Base-by-base conservation (phyloP, 2,329 filamentous ascomycete genomes). In the Hymenoscyphus occultus region DNA sequence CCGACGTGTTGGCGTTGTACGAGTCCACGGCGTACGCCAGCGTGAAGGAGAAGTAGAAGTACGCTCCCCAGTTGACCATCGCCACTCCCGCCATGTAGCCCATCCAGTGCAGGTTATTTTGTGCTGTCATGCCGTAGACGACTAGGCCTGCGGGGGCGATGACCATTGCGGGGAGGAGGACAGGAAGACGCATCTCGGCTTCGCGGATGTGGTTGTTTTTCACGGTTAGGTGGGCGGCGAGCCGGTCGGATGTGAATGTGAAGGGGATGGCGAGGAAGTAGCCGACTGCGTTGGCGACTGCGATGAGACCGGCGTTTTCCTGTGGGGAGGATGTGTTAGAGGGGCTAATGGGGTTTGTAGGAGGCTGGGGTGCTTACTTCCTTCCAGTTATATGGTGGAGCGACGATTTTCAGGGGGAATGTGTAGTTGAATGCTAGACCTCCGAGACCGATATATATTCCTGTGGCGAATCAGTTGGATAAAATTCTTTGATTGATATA, bases 1-100 rank as follows among this genome's bases (percentile, higher is more conserved):
- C 85, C 31, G 81, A 82, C n/a, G 84, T 83, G 68, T 86, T 85
- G 40, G 81, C 78, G 22, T 81, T 82, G 74, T 87, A 85, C 61
- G 80, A 82, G 71, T 87, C 85, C 45, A 87, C 82, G 1, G 85
- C 84, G 70, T 88, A 87, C 2, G 84, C 85, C 9, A 88, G 78
- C 12, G 84, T 83, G 70, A 86, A 84, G 14, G 80, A 82, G 72
- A 84, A 84, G 73, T 80, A 85, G 69, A 84, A 85, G 73, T 83
- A 85, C 3, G 77, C 77, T 22, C 78, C 77, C 74, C 80, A 84
- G 63, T 82, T 80, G 12, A 77, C 76, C 76, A 84, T 77, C n/a
- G 74, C 79, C 3, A 82, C 79, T 6, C 81, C 83, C 14, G 78
- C 73, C 65, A 84, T 83, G 74, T 83, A 85, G 35, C 69, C 78